Conservation (phyloP, 1,139 yeast species). For the Sugiyamaella castrensis region DNA sequence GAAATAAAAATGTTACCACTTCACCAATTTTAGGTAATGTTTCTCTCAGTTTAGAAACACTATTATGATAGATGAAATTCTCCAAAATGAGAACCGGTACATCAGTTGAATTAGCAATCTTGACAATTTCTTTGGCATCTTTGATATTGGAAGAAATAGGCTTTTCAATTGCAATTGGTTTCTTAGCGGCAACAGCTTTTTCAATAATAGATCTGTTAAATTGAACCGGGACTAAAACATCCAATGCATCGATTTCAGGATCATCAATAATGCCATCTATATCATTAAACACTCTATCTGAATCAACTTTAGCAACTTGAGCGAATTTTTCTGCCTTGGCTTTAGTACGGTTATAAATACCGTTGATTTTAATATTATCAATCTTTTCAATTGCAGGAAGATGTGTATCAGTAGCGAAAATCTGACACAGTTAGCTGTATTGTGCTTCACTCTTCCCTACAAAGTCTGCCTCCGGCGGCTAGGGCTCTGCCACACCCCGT, state of each 20-base stretch:
- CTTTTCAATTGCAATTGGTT: slow-evolving; percentile 80
- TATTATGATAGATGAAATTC: slow-evolving; percentile 73
- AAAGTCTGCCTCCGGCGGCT: too few species aligned
- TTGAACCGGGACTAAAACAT: slow-evolving; percentile 84
- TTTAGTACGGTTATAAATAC: slow-evolving; percentile 79
- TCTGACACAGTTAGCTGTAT: slow-evolving; percentile 26
- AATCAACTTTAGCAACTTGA: slow-evolving; percentile 49
- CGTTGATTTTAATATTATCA: slow-evolving; percentile 47
- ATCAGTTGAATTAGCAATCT: slow-evolving; percentile 53
- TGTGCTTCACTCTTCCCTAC: too few species aligned
- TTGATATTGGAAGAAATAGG: slow-evolving; percentile 84
- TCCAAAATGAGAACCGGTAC: slow-evolving; percentile 77
- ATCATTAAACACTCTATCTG: slow-evolving; percentile 55
- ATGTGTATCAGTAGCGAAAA: slow-evolving; percentile 81
- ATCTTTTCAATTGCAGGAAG: slow-evolving; percentile 63
- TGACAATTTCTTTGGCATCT: slow-evolving; percentile 77
- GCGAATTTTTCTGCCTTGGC: slow-evolving; percentile 81
- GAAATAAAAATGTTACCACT: slow-evolving; percentile 71
- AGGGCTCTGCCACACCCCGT: too few species aligned
- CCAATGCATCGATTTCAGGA: slow-evolving; percentile 65
- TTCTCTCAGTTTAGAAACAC: slow-evolving; percentile 52
- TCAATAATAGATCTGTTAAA: slow-evolving; percentile 64
- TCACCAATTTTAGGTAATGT: slow-evolving; percentile 70
- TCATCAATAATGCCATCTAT: slow-evolving; percentile 65
- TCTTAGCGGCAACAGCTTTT: slow-evolving; percentile 61